These are phyloP conservation scores for Exophiala viscosa DNA, from an alignment of 2,329 filamentous ascomycete species.

Conservation along the genomic window DNA sequence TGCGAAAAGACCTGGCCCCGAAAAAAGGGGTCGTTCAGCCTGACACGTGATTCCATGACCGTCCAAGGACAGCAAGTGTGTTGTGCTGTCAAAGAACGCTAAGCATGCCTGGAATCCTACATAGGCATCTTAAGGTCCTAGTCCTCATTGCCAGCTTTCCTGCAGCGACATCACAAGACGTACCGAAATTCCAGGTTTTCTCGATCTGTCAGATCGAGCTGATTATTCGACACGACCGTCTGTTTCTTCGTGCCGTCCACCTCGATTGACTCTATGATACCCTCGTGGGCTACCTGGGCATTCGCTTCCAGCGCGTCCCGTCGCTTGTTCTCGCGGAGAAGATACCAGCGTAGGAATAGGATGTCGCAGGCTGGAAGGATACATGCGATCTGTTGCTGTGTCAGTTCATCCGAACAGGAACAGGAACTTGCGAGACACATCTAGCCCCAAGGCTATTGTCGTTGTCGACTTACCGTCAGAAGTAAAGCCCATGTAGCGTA, in stretches of 20 bases:
- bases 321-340: slow-evolving; percentile 47
- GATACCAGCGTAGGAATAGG: slow-evolving; percentile 38
- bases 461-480: slow-evolving; percentile 33
- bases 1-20: no score
- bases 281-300: slow-evolving; percentile 2
- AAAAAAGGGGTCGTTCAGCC: background rate
- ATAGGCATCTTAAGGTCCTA: no score
- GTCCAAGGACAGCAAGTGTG: no score
- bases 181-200: slow-evolving; percentile 39
- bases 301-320: slow-evolving; percentile 38
- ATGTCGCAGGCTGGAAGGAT: slow-evolving; percentile 41
- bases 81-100: no score
- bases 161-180: no score
- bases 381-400: slow-evolving; percentile 36
- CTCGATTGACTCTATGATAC: slow-evolving; percentile 43
- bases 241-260: slow-evolving; percentile 31
- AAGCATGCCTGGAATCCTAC: no score
- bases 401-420: slow-evolving; percentile 33
- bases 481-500: slow-evolving; percentile 30
- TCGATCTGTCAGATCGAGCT: slow-evolving; percentile 51
- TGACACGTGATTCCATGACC: background rate
- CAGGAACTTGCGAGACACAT: no score
- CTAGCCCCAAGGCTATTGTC: no score
- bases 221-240: slow-evolving; percentile 36
- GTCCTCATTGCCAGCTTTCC: no score